These are phyloP conservation scores for Pseudocercospora macadamiae DNA, from an alignment of 2,329 filamentous ascomycete species.

Conservation along the genomic window DNA sequence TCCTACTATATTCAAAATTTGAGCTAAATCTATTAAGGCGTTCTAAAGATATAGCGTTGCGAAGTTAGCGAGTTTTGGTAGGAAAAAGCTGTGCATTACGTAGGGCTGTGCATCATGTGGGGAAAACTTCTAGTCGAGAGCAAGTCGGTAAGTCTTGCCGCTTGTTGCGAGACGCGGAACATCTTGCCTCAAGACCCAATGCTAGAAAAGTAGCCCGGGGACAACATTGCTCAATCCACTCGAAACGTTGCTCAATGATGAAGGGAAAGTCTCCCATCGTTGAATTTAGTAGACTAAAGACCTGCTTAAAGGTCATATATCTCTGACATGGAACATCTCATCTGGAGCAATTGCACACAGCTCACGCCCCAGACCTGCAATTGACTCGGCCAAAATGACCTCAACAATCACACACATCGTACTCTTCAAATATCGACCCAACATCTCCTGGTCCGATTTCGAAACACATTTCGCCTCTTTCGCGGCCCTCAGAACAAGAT, in stretches of 20 bases:
- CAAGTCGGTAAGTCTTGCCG: background rate
- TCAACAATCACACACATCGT: slow-evolving; percentile 40
- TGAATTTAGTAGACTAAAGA: background rate
- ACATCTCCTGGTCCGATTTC: slow-evolving; percentile 39
- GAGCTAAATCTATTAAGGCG: too few species aligned
- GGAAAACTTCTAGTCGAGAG: too few species aligned
- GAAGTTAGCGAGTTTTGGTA: too few species aligned
- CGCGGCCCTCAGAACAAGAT: slow-evolving; percentile 32
- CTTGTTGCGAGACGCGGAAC: background rate
- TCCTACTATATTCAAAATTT: too few species aligned
- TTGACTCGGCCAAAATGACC: slow-evolving; percentile 11
- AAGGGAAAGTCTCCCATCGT: background rate
- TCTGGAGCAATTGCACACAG: too few species aligned
- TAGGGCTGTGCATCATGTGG: too few species aligned
- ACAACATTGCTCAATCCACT: background rate
- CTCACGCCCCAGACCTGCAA: background rate
- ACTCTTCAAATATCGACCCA: slow-evolving; percentile 39
- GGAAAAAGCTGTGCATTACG: too few species aligned
- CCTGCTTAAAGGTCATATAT: background rate
- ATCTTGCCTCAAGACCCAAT: background rate
- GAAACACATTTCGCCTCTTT: slow-evolving; percentile 39
- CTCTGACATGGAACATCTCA: background rate
- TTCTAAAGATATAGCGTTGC: too few species aligned
- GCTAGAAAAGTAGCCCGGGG: background rate
- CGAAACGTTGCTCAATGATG: background rate